Base-by-base conservation (phyloP, 352 stramenopile species). In the Pythium oligandrum region DNA sequence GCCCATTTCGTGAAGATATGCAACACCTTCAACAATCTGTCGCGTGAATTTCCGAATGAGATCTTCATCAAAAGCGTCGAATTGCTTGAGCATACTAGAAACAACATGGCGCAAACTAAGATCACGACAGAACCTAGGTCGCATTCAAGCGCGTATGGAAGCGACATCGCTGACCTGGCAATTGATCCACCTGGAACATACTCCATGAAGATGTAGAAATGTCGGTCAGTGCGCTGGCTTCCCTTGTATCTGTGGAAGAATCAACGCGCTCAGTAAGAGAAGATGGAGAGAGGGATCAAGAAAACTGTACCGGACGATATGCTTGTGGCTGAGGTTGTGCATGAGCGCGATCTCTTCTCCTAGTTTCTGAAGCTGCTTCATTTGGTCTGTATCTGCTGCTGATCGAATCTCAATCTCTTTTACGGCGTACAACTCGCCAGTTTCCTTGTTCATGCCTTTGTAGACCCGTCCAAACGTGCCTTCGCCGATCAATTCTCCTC, bases 121-220 rank as follows among this genome's bases (percentile, higher is more conserved):
- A 26, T 26, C 17, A 26, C 17, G 17, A 26, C 17, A 26, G 17
- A 26, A 26, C 17, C 17, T 26, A 26, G 17, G 17, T 26, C 17
- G 17, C 17, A 26, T 26, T 26, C 17, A 26, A 12, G 11, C 12
- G 7, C 37, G 10, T 40, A 44, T 17, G 8, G 30, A 51, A 8
- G 17, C 34, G 9, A 4, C 3, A 10, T 6, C 6, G 40, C 65
- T 11, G 48, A 84, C 61, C 75, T 88, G 36, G 91, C 83, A 43
- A 98, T 89, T 4, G 84, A 97, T 3, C 94, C 93, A 36, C 90
- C 92, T 4, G 94, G 85, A 4, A 98, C 87, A 69, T 96, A 98
- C 71, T 98, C 92, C 82, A 98, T 97, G 68, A 98, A 98, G 57
- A 98, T 98, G 63, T 90, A 95, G 40, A 98, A 86, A 51, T 84